Percentiles rank a stretch among this genome's conserved stretches.
Conservation (phyloP, 2,329 filamentous ascomycete genomes). For the Cercospora citrullina region DNA sequence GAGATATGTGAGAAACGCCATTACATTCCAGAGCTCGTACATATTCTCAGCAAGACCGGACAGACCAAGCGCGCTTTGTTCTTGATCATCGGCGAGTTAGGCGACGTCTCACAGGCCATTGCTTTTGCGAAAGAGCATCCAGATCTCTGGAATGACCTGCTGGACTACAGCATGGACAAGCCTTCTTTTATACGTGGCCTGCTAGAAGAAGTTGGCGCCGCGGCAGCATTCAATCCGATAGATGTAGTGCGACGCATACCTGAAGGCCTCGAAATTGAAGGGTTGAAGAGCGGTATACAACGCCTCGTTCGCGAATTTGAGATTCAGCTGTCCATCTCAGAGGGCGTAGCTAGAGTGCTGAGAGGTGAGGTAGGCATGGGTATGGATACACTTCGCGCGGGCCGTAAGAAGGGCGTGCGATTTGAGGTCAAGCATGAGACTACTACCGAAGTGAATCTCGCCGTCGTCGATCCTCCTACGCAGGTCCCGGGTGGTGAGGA, state of each 20-base stretch:
- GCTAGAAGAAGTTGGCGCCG: slow-evolving; percentile 89
- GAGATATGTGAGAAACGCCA: slow-evolving; percentile 75
- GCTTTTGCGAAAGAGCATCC: slow-evolving; percentile 90
- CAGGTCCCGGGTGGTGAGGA: slow-evolving; percentile 28
- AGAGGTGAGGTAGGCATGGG: slow-evolving; percentile 82
- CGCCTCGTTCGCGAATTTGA: slow-evolving; percentile 95
- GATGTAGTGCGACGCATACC: slow-evolving; percentile 87
- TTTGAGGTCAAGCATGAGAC: slow-evolving; percentile 66
- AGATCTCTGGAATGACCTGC: slow-evolving; percentile 90
- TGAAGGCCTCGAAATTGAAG: slow-evolving; percentile 88
- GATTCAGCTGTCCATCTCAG: slow-evolving; percentile 88
- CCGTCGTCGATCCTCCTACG: slow-evolving; percentile 36
- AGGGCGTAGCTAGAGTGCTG: slow-evolving; percentile 82
- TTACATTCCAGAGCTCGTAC: slow-evolving; percentile 91
- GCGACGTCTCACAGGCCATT: slow-evolving; percentile 89
- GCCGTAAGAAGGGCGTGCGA: slow-evolving; percentile 82
- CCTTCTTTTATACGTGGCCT: slow-evolving; percentile 89
- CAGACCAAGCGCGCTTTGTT: slow-evolving; percentile 88
- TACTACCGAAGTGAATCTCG: slow-evolving; percentile 36
- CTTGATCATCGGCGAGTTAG: slow-evolving; percentile 90
- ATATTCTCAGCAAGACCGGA: slow-evolving; percentile 91
- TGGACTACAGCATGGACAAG: slow-evolving; percentile 97
- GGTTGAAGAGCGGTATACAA: slow-evolving; percentile 80
- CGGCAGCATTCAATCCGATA: slow-evolving; percentile 75
- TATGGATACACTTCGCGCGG: slow-evolving; percentile 76